Conservation (phyloP, 1,284 basidiomycete species). For the Coniferiporia weirii region DNA sequence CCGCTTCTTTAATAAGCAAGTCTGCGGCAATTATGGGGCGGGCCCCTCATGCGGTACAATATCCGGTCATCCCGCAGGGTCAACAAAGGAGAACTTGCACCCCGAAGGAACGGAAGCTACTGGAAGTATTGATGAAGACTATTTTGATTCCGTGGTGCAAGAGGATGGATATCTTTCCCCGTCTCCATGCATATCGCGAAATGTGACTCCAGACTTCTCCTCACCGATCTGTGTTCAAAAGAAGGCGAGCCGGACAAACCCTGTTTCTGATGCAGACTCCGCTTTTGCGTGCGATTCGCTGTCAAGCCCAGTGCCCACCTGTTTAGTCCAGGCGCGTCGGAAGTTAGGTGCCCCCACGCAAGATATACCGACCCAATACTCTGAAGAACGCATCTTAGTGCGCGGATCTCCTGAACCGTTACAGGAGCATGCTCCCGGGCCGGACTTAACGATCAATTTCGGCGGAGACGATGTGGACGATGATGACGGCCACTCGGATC, state of each 20-base stretch:
- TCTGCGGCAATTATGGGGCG: neutral
- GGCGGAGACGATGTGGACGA: conserved; percentile 7
- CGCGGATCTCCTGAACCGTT: conserved; percentile 15
- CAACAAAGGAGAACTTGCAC: neutral
- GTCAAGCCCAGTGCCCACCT: neutral
- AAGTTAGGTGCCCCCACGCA: neutral
- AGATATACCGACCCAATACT: conserved; percentile 2
- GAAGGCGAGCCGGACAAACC: neutral
- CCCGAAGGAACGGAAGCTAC: neutral
- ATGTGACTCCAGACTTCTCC: conserved; percentile 54
- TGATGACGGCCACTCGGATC: neutral
- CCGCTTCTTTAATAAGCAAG: conserved; percentile 19
- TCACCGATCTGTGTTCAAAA: conserved; percentile 43
- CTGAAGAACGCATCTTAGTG: conserved; percentile 9
- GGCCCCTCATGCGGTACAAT: neutral
- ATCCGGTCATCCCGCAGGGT: conserved; percentile 26
- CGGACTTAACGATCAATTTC: conserved; percentile 14
- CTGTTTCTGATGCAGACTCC: neutral
- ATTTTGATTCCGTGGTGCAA: conserved; percentile 44
- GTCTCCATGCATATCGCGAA: conserved; percentile 43
- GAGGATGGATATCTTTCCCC: conserved; percentile 77
- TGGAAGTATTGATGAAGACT: conserved; percentile 1
- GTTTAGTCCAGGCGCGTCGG: no score
- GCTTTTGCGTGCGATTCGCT: neutral
- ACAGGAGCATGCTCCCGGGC: conserved; percentile 9